These are phyloP conservation scores for Millerozyma miso DNA, from an alignment of 805 yeast genomes.

Conservation along the genomic window DNA sequence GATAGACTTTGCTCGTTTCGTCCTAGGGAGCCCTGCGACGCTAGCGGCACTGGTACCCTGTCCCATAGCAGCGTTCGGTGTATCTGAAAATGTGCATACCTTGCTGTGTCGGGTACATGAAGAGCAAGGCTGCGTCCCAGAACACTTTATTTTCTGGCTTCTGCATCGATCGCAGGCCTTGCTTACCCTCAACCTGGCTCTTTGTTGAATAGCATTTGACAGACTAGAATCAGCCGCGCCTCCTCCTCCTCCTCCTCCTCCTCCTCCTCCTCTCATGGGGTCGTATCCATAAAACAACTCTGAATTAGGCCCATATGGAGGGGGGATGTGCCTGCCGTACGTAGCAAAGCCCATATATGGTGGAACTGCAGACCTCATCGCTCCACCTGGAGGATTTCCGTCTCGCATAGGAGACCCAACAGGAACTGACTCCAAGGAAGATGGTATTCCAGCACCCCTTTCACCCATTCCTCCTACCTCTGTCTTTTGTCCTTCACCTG, in stretches of 20 bases:
- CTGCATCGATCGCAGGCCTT: conserved; percentile 57
- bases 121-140: conserved; percentile 49
- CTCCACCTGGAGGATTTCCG: not conserved
- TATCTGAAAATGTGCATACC: conserved; percentile 26
- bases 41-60: not conserved
- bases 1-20: not conserved
- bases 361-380: not conserved
- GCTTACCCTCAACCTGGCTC: conserved; percentile 37
- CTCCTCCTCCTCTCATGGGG: not conserved
- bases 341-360: not conserved
- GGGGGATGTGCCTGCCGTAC: not conserved
- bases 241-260: too few species aligned
- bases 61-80: not conserved
- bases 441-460: too few species aligned
- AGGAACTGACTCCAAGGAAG: too few species aligned
- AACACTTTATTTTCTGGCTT: conserved; percentile 53
- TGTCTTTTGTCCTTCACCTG: too few species aligned
- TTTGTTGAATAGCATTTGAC: conserved; percentile 2
- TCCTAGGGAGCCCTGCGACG: not conserved
- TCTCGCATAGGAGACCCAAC: too few species aligned
- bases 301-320: not conserved
- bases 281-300: not conserved
- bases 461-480: too few species aligned
- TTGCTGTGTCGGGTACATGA: conserved; percentile 39
- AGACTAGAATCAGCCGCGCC: not conserved